These are phyloP conservation scores for Hypocreales sp. DNA, from an alignment of 2,329 filamentous ascomycete genomes.

Conservation along the genomic window DNA sequence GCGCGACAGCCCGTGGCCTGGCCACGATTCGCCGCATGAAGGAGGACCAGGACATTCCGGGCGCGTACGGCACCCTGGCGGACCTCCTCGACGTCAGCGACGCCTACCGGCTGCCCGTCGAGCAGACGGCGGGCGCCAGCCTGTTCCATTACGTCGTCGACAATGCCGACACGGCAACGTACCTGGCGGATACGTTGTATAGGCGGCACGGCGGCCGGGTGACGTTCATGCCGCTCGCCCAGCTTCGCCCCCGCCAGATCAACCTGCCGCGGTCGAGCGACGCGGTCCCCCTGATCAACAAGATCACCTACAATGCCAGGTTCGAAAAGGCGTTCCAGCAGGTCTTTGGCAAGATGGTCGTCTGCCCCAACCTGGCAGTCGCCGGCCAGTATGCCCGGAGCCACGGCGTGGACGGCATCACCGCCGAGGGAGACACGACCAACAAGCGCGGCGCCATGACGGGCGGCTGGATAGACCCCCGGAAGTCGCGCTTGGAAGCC, in stretches of 20 bases:
- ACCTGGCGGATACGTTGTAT: conserved; percentile 65
- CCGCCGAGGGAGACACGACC: conserved; percentile 82
- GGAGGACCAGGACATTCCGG: conserved; percentile 61
- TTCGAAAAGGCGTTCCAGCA: conserved; percentile 84
- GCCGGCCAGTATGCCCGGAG: conserved; percentile 85
- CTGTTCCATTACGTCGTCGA: conserved; percentile 96
- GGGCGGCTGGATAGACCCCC: conserved; percentile 81
- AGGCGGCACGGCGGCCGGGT: conserved; percentile 70
- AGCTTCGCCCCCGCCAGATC: conserved; percentile 52
- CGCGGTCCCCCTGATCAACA: conserved; percentile 73
- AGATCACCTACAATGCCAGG: conserved; percentile 60
- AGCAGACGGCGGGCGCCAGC: conserved; percentile 83
- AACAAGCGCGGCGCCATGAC: conserved; percentile 93
- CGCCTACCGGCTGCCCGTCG: conserved; percentile 73
- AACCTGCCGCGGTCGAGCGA: conserved; percentile 79
- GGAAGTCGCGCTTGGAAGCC: conserved; percentile 74
- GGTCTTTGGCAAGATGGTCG: conserved; percentile 88
- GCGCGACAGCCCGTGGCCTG: conserved; percentile 71
- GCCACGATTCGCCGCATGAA: conserved; percentile 77
- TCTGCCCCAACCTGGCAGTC: conserved; percentile 78
- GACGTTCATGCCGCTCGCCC: conserved; percentile 87
- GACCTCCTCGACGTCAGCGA: conserved; percentile 84
- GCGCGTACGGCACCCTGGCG: conserved; percentile 82
- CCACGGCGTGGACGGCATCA: conserved; percentile 85
- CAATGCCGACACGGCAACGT: conserved; percentile 72